Evolutionary conservation across 805 yeast genomes (phyloP).

Genomic region (Metschnikowia amazonensis): DNA sequence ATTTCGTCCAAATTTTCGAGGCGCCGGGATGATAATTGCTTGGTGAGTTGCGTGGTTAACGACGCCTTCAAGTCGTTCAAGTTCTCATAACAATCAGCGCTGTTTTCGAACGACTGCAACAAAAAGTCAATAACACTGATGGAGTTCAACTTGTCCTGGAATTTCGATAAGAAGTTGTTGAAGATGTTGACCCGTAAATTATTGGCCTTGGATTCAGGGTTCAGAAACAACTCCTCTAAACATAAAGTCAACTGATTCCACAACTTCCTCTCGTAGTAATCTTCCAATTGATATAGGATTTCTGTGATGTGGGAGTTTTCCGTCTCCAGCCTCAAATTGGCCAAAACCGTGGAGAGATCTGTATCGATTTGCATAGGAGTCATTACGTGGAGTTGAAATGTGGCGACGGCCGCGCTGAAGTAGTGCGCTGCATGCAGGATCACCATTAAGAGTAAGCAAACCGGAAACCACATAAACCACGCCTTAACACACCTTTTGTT

Average conservation of each 20-base stretch:
- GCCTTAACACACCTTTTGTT: too few species aligned
- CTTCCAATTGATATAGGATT: constrained; percentile 69
- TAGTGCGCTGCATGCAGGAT: background rate
- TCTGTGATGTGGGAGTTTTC: constrained; percentile 58
- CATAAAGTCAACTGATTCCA: constrained; percentile 90
- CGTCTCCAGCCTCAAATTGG: constrained; percentile 60
- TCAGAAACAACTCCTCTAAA: constrained; percentile 57
- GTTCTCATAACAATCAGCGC: constrained; percentile 32
- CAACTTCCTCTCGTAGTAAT: constrained; percentile 78
- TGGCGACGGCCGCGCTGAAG: background rate
- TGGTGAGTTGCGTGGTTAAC: constrained; percentile 24
- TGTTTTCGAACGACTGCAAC: constrained; percentile 43
- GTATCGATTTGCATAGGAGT: constrained; percentile 38
- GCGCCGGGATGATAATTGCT: constrained; percentile 26
- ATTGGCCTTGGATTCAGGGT: constrained; percentile 43
- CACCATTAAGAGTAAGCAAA: too few species aligned
- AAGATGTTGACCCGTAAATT: constrained; percentile 60
- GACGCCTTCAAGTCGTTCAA: constrained; percentile 31
- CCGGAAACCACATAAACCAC: too few species aligned
- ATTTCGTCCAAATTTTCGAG: constrained; percentile 26
- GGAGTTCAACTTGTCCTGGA: constrained; percentile 71
- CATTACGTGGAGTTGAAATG: constrained; percentile 8
- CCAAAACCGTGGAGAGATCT: constrained; percentile 46
- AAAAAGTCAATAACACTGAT: constrained; percentile 75
- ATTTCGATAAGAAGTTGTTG: constrained; percentile 62